These are phyloP conservation scores for Daphne laureola DNA, from an alignment of 441 rosid species.

Conservation along the genomic window DNA sequence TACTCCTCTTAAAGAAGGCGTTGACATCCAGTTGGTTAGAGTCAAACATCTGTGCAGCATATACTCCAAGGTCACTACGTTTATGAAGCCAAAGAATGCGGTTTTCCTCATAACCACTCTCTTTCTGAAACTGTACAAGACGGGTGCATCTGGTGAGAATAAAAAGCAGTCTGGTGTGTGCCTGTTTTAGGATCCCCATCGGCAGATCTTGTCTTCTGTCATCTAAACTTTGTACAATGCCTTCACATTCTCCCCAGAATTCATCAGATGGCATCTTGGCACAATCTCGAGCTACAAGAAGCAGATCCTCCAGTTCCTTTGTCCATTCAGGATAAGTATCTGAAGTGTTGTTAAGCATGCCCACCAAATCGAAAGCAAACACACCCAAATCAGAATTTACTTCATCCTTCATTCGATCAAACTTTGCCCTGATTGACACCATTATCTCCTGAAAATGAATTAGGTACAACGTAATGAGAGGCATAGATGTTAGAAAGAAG, in stretches of 20 bases:
- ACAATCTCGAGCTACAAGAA: slow-evolving; percentile 68
- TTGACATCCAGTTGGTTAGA: slow-evolving; percentile 46
- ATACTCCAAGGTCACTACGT: slow-evolving; percentile 91
- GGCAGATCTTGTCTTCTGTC: slow-evolving; percentile 93
- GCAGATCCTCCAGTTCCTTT: slow-evolving; percentile 74
- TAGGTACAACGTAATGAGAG: not conserved
- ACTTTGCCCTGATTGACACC: slow-evolving; percentile 76
- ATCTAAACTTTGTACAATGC: slow-evolving; percentile 79
- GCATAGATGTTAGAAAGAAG: not conserved
- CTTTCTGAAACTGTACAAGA: slow-evolving; percentile 96
- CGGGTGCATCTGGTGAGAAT: slow-evolving; percentile 92
- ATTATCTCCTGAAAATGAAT: slow-evolving; percentile 57
- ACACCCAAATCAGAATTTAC: slow-evolving; percentile 86
- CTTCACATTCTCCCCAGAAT: slow-evolving; percentile 89
- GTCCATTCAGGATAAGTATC: slow-evolving; percentile 70
- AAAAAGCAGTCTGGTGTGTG: slow-evolving; percentile 87
- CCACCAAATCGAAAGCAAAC: slow-evolving; percentile 87
- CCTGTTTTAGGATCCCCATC: slow-evolving; percentile 87
- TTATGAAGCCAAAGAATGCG: slow-evolving; percentile 79
- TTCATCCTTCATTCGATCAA: slow-evolving; percentile 85
- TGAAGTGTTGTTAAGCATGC: slow-evolving; percentile 61
- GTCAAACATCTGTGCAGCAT: slow-evolving; percentile 63
- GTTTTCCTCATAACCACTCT: slow-evolving; percentile 76
- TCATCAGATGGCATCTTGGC: slow-evolving; percentile 78
- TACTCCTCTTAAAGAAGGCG: slow-evolving; percentile 34